Conservation (phyloP, 441 rosid species). For the Arabidopsis lyrata region DNA sequence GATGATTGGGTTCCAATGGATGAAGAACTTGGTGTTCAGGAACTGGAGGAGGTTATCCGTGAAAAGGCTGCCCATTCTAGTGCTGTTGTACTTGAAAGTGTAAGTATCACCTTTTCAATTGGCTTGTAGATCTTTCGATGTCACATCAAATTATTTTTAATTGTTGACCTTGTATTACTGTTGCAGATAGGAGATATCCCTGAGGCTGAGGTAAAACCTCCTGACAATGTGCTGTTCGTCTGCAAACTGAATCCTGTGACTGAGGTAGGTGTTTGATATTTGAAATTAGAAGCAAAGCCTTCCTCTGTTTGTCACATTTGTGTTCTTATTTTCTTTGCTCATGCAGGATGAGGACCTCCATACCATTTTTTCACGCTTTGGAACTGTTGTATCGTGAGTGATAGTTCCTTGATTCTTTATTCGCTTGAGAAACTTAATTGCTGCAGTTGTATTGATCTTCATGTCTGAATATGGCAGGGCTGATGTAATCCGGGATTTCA, state of each 20-base stretch:
- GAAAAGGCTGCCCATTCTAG: conserved; percentile 89
- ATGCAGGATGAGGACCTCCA: conserved; percentile 97
- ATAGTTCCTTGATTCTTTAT: background rate
- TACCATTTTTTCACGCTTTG: conserved; percentile 96
- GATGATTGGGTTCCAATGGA: conserved; percentile 99
- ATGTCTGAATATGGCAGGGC: conserved; percentile 64
- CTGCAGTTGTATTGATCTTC: background rate
- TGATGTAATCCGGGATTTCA: conserved; percentile 90
- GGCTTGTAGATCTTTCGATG: conserved; percentile 32
- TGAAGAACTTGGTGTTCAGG: conserved; percentile 69
- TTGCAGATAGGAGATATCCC: conserved; percentile 96
- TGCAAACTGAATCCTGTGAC: conserved; percentile 99
- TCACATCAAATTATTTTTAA: conserved; percentile 25
- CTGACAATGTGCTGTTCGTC: conserved; percentile 94
- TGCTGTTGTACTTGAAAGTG: conserved; percentile 98
- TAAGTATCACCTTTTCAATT: conserved; percentile 51
- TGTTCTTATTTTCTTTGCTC: conserved; percentile 10
- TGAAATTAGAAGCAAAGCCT: background rate
- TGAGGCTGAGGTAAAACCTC: conserved; percentile 96
- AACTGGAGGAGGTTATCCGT: conserved; percentile 84
- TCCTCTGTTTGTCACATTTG: conserved; percentile 6
- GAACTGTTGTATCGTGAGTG: conserved; percentile 82
- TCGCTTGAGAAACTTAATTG: background rate
- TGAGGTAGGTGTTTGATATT: conserved; percentile 65
- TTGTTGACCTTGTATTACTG: conserved; percentile 31